These are phyloP conservation scores for Aspergillus costaricaensis DNA, from an alignment of 2,329 filamentous ascomycete species.

Conservation along the genomic window DNA sequence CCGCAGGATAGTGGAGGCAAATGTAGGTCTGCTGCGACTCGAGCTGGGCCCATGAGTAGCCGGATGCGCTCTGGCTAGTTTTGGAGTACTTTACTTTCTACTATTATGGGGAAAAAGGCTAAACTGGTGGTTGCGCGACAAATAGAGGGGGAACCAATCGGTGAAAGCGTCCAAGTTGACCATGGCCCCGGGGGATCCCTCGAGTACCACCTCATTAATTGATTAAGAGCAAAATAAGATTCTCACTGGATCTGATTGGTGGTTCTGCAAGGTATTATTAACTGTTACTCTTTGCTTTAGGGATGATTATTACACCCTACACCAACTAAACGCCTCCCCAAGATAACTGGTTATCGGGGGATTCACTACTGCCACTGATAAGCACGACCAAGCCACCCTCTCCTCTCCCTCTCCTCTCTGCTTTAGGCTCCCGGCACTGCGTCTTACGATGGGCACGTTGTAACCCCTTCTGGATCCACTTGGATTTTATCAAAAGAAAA, in stretches of 20 bases:
- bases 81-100: not conserved
- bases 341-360: no score
- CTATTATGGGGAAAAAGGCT: not conserved
- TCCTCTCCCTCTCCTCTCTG: no score
- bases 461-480: no score
- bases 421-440: no score
- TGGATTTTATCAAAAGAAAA: no score
- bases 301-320: not conserved
- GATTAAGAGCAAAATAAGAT: not conserved
- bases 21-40: not conserved
- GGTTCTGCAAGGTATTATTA: conserved; percentile 3
- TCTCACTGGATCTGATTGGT: not conserved
- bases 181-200: not conserved
- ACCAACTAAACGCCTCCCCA: not conserved
- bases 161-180: not conserved
- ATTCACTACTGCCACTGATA: no score
- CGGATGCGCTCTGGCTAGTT: conserved; percentile 1
- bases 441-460: no score
- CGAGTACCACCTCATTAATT: conserved; percentile 4
- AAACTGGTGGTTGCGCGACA: not conserved
- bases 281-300: conserved; percentile 7
- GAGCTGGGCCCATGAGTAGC: not conserved
- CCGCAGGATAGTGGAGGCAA: not conserved
- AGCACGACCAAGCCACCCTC: no score
- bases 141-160: not conserved